These are phyloP conservation scores for Smithsoniella earleae DNA, from an alignment of 163 green algal genomes.

Conservation along the genomic window DNA sequence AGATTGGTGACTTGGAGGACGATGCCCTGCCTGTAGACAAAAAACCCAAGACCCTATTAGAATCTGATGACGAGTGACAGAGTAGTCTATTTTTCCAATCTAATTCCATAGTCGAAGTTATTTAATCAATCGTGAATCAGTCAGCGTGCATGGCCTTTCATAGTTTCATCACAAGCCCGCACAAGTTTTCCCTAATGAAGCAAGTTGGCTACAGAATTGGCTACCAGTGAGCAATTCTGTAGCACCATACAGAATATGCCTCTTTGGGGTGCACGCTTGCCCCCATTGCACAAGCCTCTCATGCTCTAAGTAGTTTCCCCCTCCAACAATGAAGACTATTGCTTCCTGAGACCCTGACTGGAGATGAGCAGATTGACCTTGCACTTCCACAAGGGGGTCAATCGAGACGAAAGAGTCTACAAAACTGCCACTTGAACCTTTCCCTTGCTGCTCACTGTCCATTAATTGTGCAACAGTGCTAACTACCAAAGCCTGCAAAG, in stretches of 20 bases:
- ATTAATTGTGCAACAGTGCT: constrained; percentile 51
- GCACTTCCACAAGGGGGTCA: constrained; percentile 62
- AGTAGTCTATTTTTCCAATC: too few species aligned
- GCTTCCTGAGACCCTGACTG: constrained; percentile 60
- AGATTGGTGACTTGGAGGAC: not conserved
- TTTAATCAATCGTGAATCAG: too few species aligned
- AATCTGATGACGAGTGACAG: constrained; percentile 28
- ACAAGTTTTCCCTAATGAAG: constrained; percentile 52
- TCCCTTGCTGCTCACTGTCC: constrained; percentile 62
- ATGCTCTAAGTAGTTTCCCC: constrained; percentile 91
- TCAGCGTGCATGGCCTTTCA: too few species aligned
- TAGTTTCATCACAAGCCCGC: not conserved
- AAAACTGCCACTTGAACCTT: constrained; percentile 77
- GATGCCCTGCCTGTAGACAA: constrained; percentile 11
- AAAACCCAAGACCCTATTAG: not conserved
- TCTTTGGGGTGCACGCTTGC: constrained; percentile 36
- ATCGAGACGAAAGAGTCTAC: constrained; percentile 63
- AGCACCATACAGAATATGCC: constrained; percentile 82
- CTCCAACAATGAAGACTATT: constrained; percentile 95
- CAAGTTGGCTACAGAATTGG: constrained; percentile 76
- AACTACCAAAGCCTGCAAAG: constrained; percentile 13
- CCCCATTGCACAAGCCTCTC: constrained; percentile 63
- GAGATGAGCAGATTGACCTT: constrained; percentile 16
- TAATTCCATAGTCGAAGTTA: too few species aligned
- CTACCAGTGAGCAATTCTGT: constrained; percentile 80